Evolutionary conservation across 768 basidiomycete species (phyloP), one percentile per base, ranked within the genome.

Genomic region (Russula lepida): DNA sequence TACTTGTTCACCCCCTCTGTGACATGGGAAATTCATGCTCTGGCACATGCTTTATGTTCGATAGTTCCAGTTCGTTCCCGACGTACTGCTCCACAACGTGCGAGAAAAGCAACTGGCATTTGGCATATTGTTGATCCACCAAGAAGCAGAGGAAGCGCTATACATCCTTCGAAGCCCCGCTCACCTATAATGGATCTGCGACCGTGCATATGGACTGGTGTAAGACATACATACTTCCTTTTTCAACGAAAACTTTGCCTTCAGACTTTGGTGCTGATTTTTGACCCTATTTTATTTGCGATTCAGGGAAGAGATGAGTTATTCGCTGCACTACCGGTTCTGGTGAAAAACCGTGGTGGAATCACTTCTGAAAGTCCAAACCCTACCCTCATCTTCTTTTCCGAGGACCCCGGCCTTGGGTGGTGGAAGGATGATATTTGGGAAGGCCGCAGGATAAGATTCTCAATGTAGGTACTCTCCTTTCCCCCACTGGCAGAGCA

Each of bases 191-290:
- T 46, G 23, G n/a, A 17, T 30, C n/a, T 25, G 12, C 57, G 57
- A 25, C 62, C 62, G 5, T 57, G 62, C 33, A 57, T 58, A 25
- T 63, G 62, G 62, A 33, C 56, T 30, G 62, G 62, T 33, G 62
- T 63, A 58, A 54, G 61, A 30, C 52, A 30, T 13, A 5, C 13
- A 46, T 25, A 19, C 12, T 13, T 25, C 23, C 32, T 33, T 13
- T 47, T 25, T 25, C 13, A 8, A 17, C 25, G 25, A 25, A 27
- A 27, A 17, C 6, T 13, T 15, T 9, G 13, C 25, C 4, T 41
- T 6, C 2, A n/a, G n/a, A n/a, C n/a, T n/a, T n/a, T n/a, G n/a
- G 12, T n/a, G 35, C 7, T 25, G n/a, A 23, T 59, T 30, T 51
- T 8, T 6, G 2, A 13, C 32, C 2, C 33, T 49, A 28, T 44